Conservation (phyloP, 495 filamentous ascomycete species). For the Penicillium angulare region DNA sequence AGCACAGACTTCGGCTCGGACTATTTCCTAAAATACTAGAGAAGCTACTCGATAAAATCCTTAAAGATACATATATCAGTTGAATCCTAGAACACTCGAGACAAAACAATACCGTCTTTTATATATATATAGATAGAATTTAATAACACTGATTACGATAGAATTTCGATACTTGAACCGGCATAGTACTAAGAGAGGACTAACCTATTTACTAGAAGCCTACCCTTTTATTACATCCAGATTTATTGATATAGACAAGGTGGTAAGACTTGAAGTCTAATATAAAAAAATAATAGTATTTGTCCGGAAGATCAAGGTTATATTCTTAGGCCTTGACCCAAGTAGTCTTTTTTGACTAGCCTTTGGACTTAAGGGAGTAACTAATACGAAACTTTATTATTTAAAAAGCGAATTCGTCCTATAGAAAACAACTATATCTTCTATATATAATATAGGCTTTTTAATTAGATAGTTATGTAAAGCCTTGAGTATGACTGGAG, state of each 20-base stretch:
- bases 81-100: constrained; percentile 34
- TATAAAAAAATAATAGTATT: constrained; percentile 2
- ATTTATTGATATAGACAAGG: constrained; percentile 7
- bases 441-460: constrained; percentile 23
- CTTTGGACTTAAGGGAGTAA: constrained; percentile 1
- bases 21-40: constrained; percentile 34
- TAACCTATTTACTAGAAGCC: constrained; percentile 5
- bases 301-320: not conserved
- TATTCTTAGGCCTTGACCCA: not conserved
- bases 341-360: constrained; percentile 9
- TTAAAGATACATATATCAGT: constrained; percentile 39
- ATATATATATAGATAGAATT: constrained; percentile 33
- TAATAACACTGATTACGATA: constrained; percentile 8
- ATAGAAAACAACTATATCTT: constrained; percentile 24
- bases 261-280: constrained; percentile 8
- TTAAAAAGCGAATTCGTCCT: constrained; percentile 7
- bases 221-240: constrained; percentile 12
- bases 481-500: constrained; percentile 24
- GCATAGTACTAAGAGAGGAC: constrained; percentile 1
- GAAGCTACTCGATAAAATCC: constrained; percentile 41
- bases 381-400: constrained; percentile 2
- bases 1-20: constrained; percentile 41
- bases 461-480: constrained; percentile 20
- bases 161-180: constrained; percentile 7
- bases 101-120: constrained; percentile 37